phyloP scores from a whole-genome alignment of 139 green algal genomes.

The Chloropicon primus region DNA sequence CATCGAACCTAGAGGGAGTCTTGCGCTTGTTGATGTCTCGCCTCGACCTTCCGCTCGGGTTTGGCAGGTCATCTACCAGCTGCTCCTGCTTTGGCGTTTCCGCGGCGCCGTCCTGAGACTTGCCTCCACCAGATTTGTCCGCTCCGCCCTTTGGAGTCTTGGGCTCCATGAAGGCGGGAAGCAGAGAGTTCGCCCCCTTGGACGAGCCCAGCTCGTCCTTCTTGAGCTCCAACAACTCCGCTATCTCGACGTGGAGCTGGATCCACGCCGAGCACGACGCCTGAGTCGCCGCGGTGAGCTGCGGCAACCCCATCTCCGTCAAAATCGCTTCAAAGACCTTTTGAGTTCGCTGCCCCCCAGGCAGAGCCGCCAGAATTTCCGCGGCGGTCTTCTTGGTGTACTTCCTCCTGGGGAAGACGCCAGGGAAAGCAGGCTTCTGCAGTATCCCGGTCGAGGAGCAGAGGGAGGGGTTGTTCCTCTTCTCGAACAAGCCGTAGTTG shows the following conservation, averaged over 20 bases:
- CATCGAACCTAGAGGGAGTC: background rate
- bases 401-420: conserved; percentile 32
- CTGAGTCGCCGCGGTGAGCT: conserved; percentile 27
- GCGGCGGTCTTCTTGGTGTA: conserved; percentile 27
- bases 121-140: too few species aligned
- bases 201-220: background rate
- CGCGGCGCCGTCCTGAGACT: background rate
- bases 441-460: conserved; percentile 15
- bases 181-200: background rate
- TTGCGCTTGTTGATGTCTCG: background rate
- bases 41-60: background rate
- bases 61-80: background rate
- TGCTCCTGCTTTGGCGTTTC: background rate
- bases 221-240: conserved; percentile 40
- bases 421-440: conserved; percentile 11
- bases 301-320: conserved; percentile 32
- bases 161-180: background rate
- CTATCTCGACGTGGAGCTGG: conserved; percentile 38
- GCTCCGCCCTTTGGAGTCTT: too few species aligned
- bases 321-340: conserved; percentile 46
- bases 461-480: background rate
- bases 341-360: conserved; percentile 28
- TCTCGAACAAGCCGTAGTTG: background rate
- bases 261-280: conserved; percentile 46
- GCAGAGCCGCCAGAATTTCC: conserved; percentile 16